These are phyloP conservation scores for Juncus effusus DNA, from an alignment of 176 grass and related monocot genomes.

Conservation along the genomic window DNA sequence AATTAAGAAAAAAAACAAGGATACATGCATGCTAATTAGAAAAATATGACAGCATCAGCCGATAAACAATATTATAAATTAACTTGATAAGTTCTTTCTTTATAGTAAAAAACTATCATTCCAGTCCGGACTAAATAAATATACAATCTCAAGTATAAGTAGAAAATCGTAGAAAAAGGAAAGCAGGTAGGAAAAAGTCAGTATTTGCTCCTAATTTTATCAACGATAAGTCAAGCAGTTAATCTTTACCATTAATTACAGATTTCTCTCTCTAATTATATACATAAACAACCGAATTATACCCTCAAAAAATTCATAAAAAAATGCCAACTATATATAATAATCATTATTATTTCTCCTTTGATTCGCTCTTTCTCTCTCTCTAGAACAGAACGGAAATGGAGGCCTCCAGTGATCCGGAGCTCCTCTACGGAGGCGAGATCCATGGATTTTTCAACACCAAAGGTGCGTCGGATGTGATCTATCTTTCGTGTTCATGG, in stretches of 20 bases:
- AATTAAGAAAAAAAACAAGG: no score
- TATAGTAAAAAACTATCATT: no score
- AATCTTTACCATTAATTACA: neutral
- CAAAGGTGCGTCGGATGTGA: conserved; percentile 38
- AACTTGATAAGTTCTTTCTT: no score
- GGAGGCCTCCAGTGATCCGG: conserved; percentile 23
- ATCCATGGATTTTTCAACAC: conserved; percentile 82
- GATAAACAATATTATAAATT: no score
- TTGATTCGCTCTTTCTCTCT: neutral
- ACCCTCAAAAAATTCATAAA: neutral
- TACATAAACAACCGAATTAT: no score
- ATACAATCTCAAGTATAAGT: no score
- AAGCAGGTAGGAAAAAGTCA: neutral
- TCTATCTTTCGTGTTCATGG: conserved; percentile 1
- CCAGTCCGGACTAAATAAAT: no score
- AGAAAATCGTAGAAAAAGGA: no score
- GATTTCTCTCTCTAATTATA: no score
- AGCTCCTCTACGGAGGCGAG: conserved; percentile 52
- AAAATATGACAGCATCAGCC: no score
- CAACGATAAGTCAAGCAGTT: conserved; percentile 3
- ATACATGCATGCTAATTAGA: no score
- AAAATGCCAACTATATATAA: no score
- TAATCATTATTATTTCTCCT: neutral
- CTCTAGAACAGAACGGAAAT: conserved; percentile 6
- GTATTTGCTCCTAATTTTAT: conserved; percentile 9